These are phyloP conservation scores for Fraxinus floribunda DNA, from an alignment of 305 asterid species.

Conservation along the genomic window DNA sequence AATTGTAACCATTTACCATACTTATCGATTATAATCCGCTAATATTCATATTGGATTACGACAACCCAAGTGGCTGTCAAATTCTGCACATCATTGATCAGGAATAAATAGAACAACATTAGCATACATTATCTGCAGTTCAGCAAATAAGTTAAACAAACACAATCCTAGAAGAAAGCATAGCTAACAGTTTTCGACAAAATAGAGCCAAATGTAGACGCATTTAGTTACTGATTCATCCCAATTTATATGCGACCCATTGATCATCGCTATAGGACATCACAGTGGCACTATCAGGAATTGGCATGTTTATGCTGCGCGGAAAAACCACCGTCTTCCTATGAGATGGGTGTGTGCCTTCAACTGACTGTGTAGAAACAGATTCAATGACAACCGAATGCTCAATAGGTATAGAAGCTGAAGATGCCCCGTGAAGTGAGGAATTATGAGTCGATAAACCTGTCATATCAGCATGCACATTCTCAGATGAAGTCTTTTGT, in stretches of 20 bases:
- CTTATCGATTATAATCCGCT: not conserved
- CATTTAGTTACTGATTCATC: slow-evolving; percentile 21
- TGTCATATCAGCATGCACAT: slow-evolving; percentile 25
- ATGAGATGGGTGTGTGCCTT: not conserved
- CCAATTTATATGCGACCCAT: slow-evolving; percentile 50
- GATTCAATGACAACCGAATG: slow-evolving; percentile 13
- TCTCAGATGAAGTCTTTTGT: slow-evolving; percentile 33
- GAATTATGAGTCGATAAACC: slow-evolving; percentile 20
- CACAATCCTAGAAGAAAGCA: not conserved
- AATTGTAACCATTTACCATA: not conserved
- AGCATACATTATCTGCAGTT: not conserved
- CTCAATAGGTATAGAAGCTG: slow-evolving; percentile 16
- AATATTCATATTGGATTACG: not conserved
- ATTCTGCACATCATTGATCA: not conserved
- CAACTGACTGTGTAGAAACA: slow-evolving; percentile 22
- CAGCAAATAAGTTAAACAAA: not conserved
- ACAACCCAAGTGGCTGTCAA: not conserved
- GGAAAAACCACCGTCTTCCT: slow-evolving; percentile 45
- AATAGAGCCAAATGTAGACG: not conserved
- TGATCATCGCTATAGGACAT: slow-evolving; percentile 45
- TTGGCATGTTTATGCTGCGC: slow-evolving; percentile 23
- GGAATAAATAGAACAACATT: not conserved
- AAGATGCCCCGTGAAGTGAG: slow-evolving; percentile 11
- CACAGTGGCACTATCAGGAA: slow-evolving; percentile 40
- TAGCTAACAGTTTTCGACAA: not conserved